These are phyloP conservation scores for Phaffomyces thermotolerans DNA, from an alignment of 805 yeast species.

Conservation along the genomic window DNA sequence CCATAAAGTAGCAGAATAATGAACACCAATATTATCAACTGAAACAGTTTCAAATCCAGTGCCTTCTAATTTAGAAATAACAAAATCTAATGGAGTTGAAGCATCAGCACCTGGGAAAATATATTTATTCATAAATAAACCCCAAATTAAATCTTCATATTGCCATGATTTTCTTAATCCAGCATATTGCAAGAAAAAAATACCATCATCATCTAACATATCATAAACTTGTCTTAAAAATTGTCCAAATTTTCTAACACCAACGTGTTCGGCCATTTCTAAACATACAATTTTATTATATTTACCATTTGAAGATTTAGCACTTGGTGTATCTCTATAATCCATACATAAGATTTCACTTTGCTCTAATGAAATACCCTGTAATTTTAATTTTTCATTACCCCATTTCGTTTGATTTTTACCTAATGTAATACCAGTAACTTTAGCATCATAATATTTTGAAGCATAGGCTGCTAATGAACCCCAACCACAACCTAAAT, in stretches of 20 bases:
- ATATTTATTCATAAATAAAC: constrained; percentile 91
- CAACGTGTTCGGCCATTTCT: constrained; percentile 97
- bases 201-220: constrained; percentile 87
- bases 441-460: constrained; percentile 72
- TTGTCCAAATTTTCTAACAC: constrained; percentile 71
- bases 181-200: constrained; percentile 81
- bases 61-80: constrained; percentile 66
- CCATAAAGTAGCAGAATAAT: constrained; percentile 86
- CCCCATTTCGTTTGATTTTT: constrained; percentile 90
- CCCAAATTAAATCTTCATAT: constrained; percentile 91
- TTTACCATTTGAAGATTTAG: constrained; percentile 36
- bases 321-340: constrained; percentile 83
- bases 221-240: constrained; percentile 77
- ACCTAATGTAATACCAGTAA: constrained; percentile 87
- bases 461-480: constrained; percentile 83
- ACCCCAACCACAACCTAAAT: constrained; percentile 96
- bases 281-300: constrained; percentile 85
- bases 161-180: constrained; percentile 92
- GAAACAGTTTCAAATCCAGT: constrained; percentile 82
- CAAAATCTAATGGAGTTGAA: constrained; percentile 85
- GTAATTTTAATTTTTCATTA: constrained; percentile 56
- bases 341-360: constrained; percentile 74
- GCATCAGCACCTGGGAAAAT: constrained; percentile 98
- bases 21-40: constrained; percentile 86
- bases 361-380: constrained; percentile 64